Evolutionary conservation across 345 rosid genomes (phyloP), one percentile per base, ranked within the genome.

Genomic region (Gynandropsis gynandra): DNA sequence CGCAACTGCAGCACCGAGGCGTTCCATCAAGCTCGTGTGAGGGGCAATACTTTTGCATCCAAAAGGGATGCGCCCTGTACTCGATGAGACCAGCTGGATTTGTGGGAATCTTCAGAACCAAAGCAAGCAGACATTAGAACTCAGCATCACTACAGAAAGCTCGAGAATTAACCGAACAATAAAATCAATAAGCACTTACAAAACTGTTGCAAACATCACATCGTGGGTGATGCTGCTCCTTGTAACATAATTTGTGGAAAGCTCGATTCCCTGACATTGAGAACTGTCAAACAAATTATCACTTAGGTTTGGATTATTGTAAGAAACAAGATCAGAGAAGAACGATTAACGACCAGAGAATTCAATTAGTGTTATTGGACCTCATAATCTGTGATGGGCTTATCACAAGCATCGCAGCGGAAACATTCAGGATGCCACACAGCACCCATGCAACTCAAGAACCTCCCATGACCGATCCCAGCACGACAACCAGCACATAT

Each of bases 401-500:
- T 78, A 40, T 79, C 75, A 66, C 96, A 87, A 59, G 77, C 72
- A 39, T 64, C 59, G 70, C 96, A 87, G 13, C 89, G 62, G 43
- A 87, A 83, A 63, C 96, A 87, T 67, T 79, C 81, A 16, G 96
- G 93, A 73, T 87, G 96, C 96, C 96, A 87, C 65, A 81, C 70
- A 31, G 76, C 67, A 43, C 74, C 93, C 83, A 79, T 75, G 60
- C 89, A 80, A 66, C 80, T 87, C 56, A 83, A 59, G 54, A 61
- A 83, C 47, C 81, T 66, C 18, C 93, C 96, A 74, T 72, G 76
- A 55, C 87, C 92, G 49, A 87, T 83, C 67, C 69, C 84, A 16
- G 69, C 42, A 20, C 64, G 68, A 76, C 96, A 87, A 61, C 87
- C 96, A 4, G 76, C 80, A 42, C 96, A 87, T 19, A 70, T 48